A percentile compares a stretch with the other conserved stretches of the same genome.
phyloP scores from a whole-genome alignment of 306 rosid species.

The Glycyrrhiza uralensis region DNA sequence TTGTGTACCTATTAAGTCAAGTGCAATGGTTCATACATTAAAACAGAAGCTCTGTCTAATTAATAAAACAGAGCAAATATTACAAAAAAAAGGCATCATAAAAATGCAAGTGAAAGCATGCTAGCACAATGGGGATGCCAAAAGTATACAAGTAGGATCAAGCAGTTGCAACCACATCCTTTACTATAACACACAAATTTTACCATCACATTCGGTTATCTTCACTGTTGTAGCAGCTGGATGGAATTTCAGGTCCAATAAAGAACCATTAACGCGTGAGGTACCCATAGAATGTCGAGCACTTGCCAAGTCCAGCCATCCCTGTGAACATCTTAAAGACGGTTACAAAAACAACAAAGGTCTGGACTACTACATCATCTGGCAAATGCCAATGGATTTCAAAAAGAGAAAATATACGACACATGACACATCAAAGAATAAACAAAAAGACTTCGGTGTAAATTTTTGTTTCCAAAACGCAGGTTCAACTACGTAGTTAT shows the following conservation, averaged over 20 bases:
- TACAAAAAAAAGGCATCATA: not conserved
- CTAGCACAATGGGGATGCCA: not conserved
- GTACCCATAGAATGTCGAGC: constrained; percentile 91
- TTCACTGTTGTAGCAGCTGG: constrained; percentile 63
- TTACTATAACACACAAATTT: not conserved
- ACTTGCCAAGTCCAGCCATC: constrained; percentile 85
- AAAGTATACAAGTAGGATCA: not conserved
- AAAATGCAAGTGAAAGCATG: constrained; percentile 15
- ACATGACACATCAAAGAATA: not conserved
- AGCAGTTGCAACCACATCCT: constrained; percentile 5
- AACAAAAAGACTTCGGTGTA: not conserved
- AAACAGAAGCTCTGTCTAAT: constrained; percentile 3
- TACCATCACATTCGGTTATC: constrained; percentile 50
- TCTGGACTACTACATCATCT: not conserved
- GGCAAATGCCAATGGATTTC: not conserved
- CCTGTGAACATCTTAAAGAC: constrained; percentile 41
- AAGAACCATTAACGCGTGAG: constrained; percentile 59
- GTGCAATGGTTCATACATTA: constrained; percentile 20
- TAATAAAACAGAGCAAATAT: not conserved
- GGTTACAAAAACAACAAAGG: not conserved
- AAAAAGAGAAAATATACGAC: not conserved
- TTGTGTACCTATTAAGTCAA: constrained; percentile 22
- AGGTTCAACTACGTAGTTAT: not conserved
- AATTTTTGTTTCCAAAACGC: not conserved
- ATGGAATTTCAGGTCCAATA: constrained; percentile 69